Base-by-base conservation (phyloP, 208 protist species). In the Leishmania martiniquensis region DNA sequence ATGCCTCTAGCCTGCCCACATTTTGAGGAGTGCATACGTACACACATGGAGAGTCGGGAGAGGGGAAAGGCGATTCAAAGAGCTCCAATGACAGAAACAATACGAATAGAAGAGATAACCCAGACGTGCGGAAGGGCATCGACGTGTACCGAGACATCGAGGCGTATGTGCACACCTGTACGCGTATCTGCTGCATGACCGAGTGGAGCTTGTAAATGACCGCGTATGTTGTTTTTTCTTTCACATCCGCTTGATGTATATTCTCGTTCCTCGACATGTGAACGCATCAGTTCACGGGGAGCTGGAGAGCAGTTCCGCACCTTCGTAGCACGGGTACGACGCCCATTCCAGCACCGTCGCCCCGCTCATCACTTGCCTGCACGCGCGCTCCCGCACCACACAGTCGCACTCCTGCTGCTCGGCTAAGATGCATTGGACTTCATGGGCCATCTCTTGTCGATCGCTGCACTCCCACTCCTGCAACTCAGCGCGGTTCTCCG, bases 391-490 rank as follows among this genome's bases (percentile, higher is more conserved):
- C 51, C 82, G 68, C 45, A 68, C 55, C 12, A 72, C 72, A 29
- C 32, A 68, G 59, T 92, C 88, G 10, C 72, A 37, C 37, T 68
- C 15, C 55, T 59, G 79, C 76, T 92, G 87, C 55, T 78, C 66
- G 10, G 54, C 37, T 2, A 92, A 34, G 80, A 92, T 87, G 34
- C 44, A 20, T 52, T 25, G 25, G 80, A 92, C 86, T 44, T 63
- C 55, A 1, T 59, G 25, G 15, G 73, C 68, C 69, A 94, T 85
- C 22, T 70, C 75, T 3, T 80, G 65, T 34, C 88, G 82, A 55
- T 94, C 90, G 49, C 49, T 73, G 5, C 52, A 15, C 62, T 89
- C 76, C 66, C 91, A 86, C 44, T 85, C 80, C 63, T 85, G 74
- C 67, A 89, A 65, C n/a, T 85, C 72, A 49, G 78, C 80, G 0